phyloP scores from a whole-genome alignment of 306 rosid species.

The Dryas octopetala region DNA sequence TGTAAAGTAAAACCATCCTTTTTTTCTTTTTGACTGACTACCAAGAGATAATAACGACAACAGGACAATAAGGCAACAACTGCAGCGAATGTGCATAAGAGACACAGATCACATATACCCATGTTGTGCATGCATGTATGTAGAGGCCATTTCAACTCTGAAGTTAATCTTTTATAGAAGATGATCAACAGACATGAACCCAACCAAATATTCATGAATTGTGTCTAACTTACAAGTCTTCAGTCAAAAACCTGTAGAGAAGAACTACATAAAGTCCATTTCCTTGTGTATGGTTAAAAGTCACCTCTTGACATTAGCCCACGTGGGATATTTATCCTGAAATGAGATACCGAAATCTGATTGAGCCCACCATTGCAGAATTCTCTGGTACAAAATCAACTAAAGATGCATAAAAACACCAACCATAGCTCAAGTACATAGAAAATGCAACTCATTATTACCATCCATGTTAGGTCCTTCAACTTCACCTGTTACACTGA shows the following conservation, averaged over 20 bases:
- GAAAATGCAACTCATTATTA: constrained; percentile 10
- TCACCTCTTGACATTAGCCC: constrained; percentile 20
- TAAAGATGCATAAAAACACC: neutral
- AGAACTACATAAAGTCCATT: constrained; percentile 15
- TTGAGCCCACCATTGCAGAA: neutral
- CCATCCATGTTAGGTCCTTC: constrained; percentile 21
- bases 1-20: neutral
- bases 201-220: neutral
- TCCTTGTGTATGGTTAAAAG: constrained; percentile 8
- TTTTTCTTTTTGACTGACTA: neutral
- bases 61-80: neutral
- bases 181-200: neutral
- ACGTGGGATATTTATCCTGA: constrained; percentile 31
- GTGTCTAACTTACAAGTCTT: constrained; percentile 14
- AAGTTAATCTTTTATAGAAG: neutral
- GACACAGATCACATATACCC: neutral
- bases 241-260: constrained; percentile 9
- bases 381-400: neutral
- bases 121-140: neutral
- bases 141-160: neutral
- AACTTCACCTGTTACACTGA: constrained; percentile 23
- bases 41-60: neutral
- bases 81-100: neutral
- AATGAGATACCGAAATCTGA: constrained; percentile 16
- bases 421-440: constrained; percentile 9